Conservation (phyloP, 305 asterid species). For the Fraxinus sp. region DNA sequence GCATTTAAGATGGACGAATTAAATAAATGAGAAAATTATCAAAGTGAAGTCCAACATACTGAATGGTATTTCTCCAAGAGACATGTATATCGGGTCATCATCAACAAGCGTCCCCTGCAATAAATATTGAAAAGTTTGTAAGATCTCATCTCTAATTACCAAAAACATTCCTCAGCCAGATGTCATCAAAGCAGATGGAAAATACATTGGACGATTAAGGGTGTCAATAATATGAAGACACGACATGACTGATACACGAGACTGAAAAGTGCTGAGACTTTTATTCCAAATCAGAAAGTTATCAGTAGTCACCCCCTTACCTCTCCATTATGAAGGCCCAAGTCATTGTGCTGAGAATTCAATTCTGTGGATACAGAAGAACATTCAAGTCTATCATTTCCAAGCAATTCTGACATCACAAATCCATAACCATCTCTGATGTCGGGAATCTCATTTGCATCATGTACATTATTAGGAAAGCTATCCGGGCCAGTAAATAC, state of each 20-base stretch:
- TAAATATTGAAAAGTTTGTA: background rate
- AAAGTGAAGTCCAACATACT: slow-evolving; percentile 52
- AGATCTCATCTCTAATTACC: background rate
- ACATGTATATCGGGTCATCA: slow-evolving; percentile 90
- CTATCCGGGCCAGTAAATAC: slow-evolving; percentile 63
- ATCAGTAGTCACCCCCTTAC: slow-evolving; percentile 40
- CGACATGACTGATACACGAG: background rate
- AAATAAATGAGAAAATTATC: background rate
- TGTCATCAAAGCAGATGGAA: background rate
- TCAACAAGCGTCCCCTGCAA: slow-evolving; percentile 85
- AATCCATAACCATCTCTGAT: slow-evolving; percentile 89
- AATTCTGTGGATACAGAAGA: slow-evolving; percentile 56
- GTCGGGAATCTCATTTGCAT: slow-evolving; percentile 52
- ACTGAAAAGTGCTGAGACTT: background rate
- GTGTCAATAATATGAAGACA: background rate
- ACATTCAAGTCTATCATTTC: slow-evolving; percentile 39
- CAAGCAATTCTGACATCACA: slow-evolving; percentile 84
- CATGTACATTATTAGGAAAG: slow-evolving; percentile 56
- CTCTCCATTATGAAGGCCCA: slow-evolving; percentile 72
- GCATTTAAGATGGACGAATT: background rate
- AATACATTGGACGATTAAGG: background rate
- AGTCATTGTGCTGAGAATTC: slow-evolving; percentile 67
- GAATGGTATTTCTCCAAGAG: slow-evolving; percentile 91
- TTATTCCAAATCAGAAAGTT: background rate
- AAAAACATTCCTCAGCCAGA: background rate